Percentiles rank a stretch among this genome's conserved stretches.
These are phyloP conservation scores for Taphrina sp. DNA, from an alignment of 1,139 yeast species.

Conservation along the genomic window DNA sequence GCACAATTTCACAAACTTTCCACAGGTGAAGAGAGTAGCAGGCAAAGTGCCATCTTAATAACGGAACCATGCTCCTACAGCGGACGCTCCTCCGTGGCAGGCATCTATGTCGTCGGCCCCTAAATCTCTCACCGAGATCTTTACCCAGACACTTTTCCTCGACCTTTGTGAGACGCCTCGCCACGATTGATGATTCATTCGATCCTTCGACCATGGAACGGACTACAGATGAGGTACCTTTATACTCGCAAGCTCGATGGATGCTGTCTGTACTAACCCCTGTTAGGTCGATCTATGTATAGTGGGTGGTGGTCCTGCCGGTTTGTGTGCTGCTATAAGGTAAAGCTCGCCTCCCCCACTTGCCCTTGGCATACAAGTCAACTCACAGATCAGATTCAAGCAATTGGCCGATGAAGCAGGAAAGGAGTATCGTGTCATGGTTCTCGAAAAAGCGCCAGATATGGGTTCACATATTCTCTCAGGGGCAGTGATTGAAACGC, in stretches of 20 bases:
- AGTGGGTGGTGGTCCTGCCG: constrained; percentile 98
- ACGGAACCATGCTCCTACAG: no score
- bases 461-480: constrained; percentile 85
- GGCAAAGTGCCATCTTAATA: no score
- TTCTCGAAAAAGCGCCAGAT: constrained; percentile 87
- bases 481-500: constrained; percentile 92
- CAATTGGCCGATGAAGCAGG: constrained; percentile 75
- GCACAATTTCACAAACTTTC: no score
- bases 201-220: constrained; percentile 30
- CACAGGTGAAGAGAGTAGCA: no score
- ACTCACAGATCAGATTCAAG: constrained; percentile 52
- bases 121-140: neutral
- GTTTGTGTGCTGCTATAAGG: constrained; percentile 86
- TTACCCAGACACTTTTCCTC: neutral
- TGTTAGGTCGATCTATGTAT: constrained; percentile 77
- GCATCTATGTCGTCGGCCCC: no score
- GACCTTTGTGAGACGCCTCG: constrained; percentile 4
- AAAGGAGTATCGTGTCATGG: constrained; percentile 64
- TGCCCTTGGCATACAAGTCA: no score
- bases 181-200: constrained; percentile 20
- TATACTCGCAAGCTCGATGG: constrained; percentile 57
- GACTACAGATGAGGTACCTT: constrained; percentile 22
- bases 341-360: no score
- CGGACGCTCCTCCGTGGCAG: no score
- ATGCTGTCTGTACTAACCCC: no score